Conservation (phyloP, 495 filamentous ascomycete genomes). For the Penicillium flavigenum region DNA sequence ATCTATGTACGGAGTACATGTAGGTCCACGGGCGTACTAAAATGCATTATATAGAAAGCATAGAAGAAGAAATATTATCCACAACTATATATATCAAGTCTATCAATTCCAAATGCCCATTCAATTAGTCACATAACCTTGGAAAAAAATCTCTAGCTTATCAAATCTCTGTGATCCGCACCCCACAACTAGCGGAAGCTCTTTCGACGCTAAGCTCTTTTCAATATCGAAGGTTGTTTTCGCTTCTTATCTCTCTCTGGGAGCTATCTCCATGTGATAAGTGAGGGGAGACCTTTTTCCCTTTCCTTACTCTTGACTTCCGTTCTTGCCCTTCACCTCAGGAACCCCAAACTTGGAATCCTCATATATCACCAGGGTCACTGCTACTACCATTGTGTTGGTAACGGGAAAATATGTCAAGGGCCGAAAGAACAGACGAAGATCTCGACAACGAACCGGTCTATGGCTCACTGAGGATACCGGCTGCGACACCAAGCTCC, state of each 20-base stretch:
- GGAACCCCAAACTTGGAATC: not conserved
- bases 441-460: conserved; percentile 9
- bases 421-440: conserved; percentile 9
- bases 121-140: conserved; percentile 8
- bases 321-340: not conserved
- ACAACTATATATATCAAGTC: not conserved
- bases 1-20: not conserved
- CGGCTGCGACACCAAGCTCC: conserved; percentile 15
- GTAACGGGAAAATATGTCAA: conserved; percentile 16
- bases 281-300: conserved; percentile 8
- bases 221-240: conserved; percentile 3
- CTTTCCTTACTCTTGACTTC: not conserved
- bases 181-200: conserved; percentile 13
- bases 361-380: not conserved
- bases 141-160: not conserved
- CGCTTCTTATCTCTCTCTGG: conserved; percentile 7
- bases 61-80: not conserved
- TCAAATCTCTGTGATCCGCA: conserved; percentile 14
- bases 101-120: not conserved
- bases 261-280: conserved; percentile 17
- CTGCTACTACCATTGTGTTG: not conserved
- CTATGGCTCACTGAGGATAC: conserved; percentile 16
- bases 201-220: conserved; percentile 11
- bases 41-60: not conserved
- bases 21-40: no score